Evolutionary conservation across 2,329 filamentous ascomycete genomes (phyloP), one percentile per base, ranked within the genome.

Genomic region (Periconia sp.): DNA sequence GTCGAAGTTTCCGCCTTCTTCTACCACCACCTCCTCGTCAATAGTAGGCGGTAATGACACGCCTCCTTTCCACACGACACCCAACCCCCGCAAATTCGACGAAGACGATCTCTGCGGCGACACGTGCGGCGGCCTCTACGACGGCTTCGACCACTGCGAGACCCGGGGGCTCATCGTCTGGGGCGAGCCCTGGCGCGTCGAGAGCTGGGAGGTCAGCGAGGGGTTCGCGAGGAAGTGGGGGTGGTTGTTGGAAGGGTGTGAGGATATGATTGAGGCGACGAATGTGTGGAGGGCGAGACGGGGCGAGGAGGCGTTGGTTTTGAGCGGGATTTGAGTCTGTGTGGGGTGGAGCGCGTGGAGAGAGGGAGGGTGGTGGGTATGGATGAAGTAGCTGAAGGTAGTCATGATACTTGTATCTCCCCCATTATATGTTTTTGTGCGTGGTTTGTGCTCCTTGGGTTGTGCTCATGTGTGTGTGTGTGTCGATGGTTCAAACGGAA

Each of bases 121-220:
- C 44, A 41, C 55, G 3, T 55, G 49, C 33, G 59, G 57, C n/a
- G 57, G 56, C 9, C 41, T 61, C 19, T 59, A 56, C 37, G 57
- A 59, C n/a, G 56, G 54, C n/a, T 59, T 41, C 42, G 48, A 55
- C 30, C 51, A 61, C 17, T 37, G 23, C 17, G 50, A 35, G 27
- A 7, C 23, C 15, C 30, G 23, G 27, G 72, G 71, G 6, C 17
- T 73, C 42, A 54, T 74, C 5, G 70, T 74, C 11, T 79, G 77
- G 76, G 65, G 66, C 11, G 68, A 73, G 18, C 75, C 77, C 10
- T 79, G 76, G 69, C 54, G 66, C 27, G 51, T 69, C 2, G 53
- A 62, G 6, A 74, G 72, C 41, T 79, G 77, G 77, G 77, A 80
- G 59, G 58, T 78, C 3, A 77, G 70, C 0, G 68, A 74, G 47